These are phyloP conservation scores for Kodamaea kaohsiungensis DNA, from an alignment of 805 yeast genomes.

Conservation along the genomic window DNA sequence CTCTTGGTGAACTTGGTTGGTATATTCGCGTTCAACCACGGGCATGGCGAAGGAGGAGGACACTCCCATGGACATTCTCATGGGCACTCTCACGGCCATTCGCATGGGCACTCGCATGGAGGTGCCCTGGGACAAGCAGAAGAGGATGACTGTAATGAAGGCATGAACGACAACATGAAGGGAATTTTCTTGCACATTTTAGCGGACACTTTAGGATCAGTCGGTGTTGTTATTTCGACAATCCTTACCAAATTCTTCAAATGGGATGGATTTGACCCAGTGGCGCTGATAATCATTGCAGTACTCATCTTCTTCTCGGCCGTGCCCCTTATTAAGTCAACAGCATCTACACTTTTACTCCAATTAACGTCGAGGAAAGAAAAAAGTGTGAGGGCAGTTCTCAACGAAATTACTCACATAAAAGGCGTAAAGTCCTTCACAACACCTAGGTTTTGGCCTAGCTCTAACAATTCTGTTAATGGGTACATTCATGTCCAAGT, in stretches of 20 bases:
- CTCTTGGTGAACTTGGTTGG: slow-evolving; percentile 89
- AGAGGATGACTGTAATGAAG: slow-evolving; percentile 15
- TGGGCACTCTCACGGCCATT: slow-evolving; percentile 33
- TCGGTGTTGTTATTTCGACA: slow-evolving; percentile 94
- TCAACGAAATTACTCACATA: slow-evolving; percentile 66
- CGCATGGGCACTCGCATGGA: slow-evolving; percentile 19
- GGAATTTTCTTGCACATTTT: slow-evolving; percentile 92
- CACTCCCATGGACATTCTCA: slow-evolving; percentile 45
- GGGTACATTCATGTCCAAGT: slow-evolving; percentile 87
- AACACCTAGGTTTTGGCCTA: slow-evolving; percentile 92
- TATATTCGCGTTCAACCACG: slow-evolving; percentile 90
- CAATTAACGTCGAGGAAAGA: slow-evolving; percentile 63
- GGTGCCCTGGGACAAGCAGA: slow-evolving; percentile 16
- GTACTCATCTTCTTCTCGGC: slow-evolving; percentile 78
- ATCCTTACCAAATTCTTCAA: slow-evolving; percentile 64
- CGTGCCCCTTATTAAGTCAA: slow-evolving; percentile 76
- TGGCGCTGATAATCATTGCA: slow-evolving; percentile 88
- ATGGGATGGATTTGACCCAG: slow-evolving; percentile 85
- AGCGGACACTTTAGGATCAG: slow-evolving; percentile 96
- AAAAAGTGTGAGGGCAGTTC: slow-evolving; percentile 56
- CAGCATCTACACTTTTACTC: slow-evolving; percentile 72
- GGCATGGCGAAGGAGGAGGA: slow-evolving; percentile 51
- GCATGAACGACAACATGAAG: slow-evolving; percentile 71
- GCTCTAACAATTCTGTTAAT: slow-evolving; percentile 17
- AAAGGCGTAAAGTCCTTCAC: slow-evolving; percentile 85